Evolutionary conservation across 768 basidiomycete species (phyloP).

Genomic region (Sporobolomyces phaffii): DNA sequence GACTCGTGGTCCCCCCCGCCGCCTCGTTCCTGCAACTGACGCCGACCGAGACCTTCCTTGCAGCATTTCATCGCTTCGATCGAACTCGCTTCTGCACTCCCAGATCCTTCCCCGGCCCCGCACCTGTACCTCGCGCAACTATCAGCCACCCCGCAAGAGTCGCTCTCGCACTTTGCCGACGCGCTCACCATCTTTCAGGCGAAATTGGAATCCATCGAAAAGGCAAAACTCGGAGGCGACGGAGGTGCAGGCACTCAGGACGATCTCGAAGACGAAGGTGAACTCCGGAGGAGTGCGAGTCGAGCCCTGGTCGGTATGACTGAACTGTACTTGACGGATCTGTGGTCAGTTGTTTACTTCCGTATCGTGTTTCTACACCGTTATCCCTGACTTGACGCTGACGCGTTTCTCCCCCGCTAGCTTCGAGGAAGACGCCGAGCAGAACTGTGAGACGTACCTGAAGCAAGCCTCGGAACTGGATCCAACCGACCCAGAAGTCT

Average conservation of each 20-base stretch:
- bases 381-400: too few relatives aligned
- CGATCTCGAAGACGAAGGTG: constrained; percentile 35
- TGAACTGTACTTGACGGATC: constrained; percentile 43
- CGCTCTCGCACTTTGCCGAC: constrained; percentile 34
- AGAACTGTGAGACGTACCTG: constrained; percentile 40
- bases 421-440: constrained; percentile 41
- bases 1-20: not conserved
- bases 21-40: too few relatives aligned
- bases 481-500: constrained; percentile 42
- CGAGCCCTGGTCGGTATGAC: constrained; percentile 43
- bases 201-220: constrained; percentile 32
- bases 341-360: constrained; percentile 36
- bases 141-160: constrained; percentile 39
- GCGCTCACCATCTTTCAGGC: constrained; percentile 38
- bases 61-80: constrained; percentile 34
- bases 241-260: constrained; percentile 15
- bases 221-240: constrained; percentile 33
- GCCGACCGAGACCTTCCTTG: too few relatives aligned
- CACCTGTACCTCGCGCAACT: constrained; percentile 44
- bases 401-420: too few relatives aligned
- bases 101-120: constrained; percentile 38
- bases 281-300: constrained; percentile 38
- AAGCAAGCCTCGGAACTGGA: constrained; percentile 37
- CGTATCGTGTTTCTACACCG: not conserved
- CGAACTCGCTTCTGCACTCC: constrained; percentile 20